phyloP scores from a whole-genome alignment of 2,329 filamentous ascomycete species.

The Fusarium brevicatenulatum region DNA sequence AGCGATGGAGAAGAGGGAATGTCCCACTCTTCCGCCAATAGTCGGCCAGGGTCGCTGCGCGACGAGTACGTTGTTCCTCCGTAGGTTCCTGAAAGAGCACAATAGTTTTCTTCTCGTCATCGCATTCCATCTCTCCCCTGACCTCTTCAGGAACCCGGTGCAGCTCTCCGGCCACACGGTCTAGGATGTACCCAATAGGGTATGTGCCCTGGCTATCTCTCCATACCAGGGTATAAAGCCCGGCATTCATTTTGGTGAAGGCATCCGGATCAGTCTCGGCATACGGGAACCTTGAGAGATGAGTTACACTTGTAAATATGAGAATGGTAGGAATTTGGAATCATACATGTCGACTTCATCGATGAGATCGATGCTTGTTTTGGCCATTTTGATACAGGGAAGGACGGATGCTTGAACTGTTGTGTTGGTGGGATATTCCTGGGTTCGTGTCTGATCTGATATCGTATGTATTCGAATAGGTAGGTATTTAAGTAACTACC shows the following conservation, averaged over 20 bases:
- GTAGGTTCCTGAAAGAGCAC: conserved; percentile 68
- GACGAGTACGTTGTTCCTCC: conserved; percentile 70
- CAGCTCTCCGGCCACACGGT: conserved; percentile 61
- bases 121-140: conserved; percentile 69
- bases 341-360: conserved; percentile 41
- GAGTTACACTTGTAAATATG: background rate
- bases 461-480: background rate
- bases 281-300: conserved; percentile 77
- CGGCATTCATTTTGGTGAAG: conserved; percentile 65
- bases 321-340: background rate
- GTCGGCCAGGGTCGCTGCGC: conserved; percentile 65
- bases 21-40: conserved; percentile 76
- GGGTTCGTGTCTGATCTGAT: background rate
- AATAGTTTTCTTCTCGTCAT: conserved; percentile 69
- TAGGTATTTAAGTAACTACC: too few relatives aligned
- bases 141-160: conserved; percentile 58
- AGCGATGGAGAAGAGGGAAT: conserved; percentile 80
- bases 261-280: conserved; percentile 67
- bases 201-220: conserved; percentile 70
- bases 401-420: too few relatives aligned
- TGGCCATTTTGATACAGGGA: conserved; percentile 30
- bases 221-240: conserved; percentile 74
- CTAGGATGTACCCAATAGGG: conserved; percentile 71
- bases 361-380: conserved; percentile 42
- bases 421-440: background rate